Evolutionary conservation across 2,329 filamentous ascomycete genomes (phyloP).

Genomic region (Chalaropsis ovoidea): DNA sequence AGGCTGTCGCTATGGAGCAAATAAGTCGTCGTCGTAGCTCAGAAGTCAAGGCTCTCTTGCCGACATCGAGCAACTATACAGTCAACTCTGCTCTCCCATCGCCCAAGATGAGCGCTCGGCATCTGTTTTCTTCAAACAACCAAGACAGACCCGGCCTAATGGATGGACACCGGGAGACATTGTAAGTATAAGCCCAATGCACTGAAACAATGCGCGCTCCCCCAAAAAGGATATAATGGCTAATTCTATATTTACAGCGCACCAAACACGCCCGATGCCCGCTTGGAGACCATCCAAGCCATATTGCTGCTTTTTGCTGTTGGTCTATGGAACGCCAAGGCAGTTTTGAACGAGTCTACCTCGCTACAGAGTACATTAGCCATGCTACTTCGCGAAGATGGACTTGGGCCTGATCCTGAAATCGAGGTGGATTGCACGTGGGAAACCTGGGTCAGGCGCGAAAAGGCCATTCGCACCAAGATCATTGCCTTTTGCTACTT

Average conservation of each 20-base stretch:
- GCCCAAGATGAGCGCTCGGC: constrained; percentile 46
- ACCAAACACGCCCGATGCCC: constrained; percentile 48
- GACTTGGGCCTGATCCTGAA: constrained; percentile 32
- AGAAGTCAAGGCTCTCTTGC: constrained; percentile 47
- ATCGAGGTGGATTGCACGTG: constrained; percentile 34
- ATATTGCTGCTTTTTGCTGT: constrained; percentile 51
- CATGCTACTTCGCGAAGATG: constrained; percentile 49
- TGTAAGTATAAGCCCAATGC: constrained; percentile 37
- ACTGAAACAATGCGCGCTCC: neutral
- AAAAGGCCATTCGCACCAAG: constrained; percentile 49
- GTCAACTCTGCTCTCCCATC: constrained; percentile 51
- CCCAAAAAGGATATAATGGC: too few relatives aligned
- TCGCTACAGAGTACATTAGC: constrained; percentile 49
- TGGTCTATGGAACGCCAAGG: constrained; percentile 51
- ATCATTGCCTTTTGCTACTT: constrained; percentile 53
- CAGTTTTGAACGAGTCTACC: constrained; percentile 50
- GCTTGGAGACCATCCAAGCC: constrained; percentile 56
- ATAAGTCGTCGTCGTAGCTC: constrained; percentile 48
- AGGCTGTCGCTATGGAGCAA: constrained; percentile 48
- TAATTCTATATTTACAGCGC: constrained; percentile 35
- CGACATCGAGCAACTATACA: constrained; percentile 49
- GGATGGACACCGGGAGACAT: constrained; percentile 49
- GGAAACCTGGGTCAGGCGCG: constrained; percentile 51
- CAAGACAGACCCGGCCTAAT: constrained; percentile 48
- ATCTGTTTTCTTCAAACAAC: constrained; percentile 50